Percentiles rank a stretch among this genome's conserved stretches.
These are phyloP conservation scores for Ophiostoma sp. DNA, from an alignment of 2,329 filamentous ascomycete species.

Conservation along the genomic window DNA sequence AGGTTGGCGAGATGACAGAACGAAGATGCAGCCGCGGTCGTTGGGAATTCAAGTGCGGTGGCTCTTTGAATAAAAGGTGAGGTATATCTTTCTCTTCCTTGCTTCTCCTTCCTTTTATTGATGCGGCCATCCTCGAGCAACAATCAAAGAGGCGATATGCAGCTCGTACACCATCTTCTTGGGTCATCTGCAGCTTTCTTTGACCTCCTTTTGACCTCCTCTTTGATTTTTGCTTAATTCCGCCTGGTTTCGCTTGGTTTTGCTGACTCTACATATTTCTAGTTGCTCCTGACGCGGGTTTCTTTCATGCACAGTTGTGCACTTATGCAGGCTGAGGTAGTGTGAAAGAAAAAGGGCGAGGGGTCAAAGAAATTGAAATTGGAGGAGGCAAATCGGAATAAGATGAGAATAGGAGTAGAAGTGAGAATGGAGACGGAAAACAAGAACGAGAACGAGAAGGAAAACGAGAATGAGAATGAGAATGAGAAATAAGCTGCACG, in stretches of 20 bases:
- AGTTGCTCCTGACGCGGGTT: neutral
- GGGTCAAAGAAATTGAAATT: neutral
- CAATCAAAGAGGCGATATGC: conserved; percentile 2
- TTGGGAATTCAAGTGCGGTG: neutral
- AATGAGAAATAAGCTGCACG: neutral
- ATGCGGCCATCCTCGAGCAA: neutral
- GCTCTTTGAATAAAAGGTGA: neutral
- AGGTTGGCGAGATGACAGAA: neutral
- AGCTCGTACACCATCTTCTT: conserved; percentile 5
- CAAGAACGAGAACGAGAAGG: neutral
- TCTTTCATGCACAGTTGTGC: conserved; percentile 11
- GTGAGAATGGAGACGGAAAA: neutral
- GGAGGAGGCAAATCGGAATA: neutral
- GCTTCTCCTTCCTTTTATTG: neutral
- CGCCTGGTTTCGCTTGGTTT: neutral
- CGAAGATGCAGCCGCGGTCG: neutral
- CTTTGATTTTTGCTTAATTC: neutral
- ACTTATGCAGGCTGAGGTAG: conserved; percentile 13
- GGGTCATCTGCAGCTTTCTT: neutral
- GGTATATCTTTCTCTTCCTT: neutral
- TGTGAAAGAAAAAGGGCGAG: conserved; percentile 1
- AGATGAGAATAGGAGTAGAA: neutral
- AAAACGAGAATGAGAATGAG: neutral
- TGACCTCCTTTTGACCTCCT: neutral
- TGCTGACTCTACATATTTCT: neutral